Conservation (phyloP, 2,329 filamentous ascomycete species). For the Colletotrichum tanaceti region DNA sequence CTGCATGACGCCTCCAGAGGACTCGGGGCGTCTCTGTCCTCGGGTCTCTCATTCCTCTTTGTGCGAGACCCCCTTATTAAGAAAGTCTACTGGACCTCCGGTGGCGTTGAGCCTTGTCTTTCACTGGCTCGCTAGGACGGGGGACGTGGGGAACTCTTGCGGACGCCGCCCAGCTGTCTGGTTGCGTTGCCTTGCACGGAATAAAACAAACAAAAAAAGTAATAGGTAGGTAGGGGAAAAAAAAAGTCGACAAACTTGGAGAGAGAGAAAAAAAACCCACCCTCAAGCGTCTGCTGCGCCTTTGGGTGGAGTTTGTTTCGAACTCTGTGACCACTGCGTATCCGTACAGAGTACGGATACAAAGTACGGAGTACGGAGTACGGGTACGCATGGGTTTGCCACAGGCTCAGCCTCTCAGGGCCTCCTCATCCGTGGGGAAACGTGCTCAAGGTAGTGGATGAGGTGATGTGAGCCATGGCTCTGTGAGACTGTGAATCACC, state of each 20-base stretch:
- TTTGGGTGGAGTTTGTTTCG: slow-evolving; percentile 33
- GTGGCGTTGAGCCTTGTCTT: background rate
- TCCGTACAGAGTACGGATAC: background rate
- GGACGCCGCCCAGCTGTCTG: background rate
- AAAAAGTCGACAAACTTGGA: too few relatives aligned
- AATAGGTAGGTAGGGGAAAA: too few relatives aligned
- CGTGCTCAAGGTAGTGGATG: slow-evolving; percentile 40
- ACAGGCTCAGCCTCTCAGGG: background rate
- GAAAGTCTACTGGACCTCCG: background rate
- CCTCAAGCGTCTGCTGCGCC: background rate
- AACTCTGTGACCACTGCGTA: too few relatives aligned
- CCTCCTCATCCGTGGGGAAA: slow-evolving; percentile 32
- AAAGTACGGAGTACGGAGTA: background rate
- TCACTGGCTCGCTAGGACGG: background rate
- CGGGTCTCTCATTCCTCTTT: background rate
- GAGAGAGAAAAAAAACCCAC: too few relatives aligned
- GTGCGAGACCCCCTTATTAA: background rate
- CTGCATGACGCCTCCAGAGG: slow-evolving; percentile 34
- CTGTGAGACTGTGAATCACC: slow-evolving; percentile 19
- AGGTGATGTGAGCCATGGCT: slow-evolving; percentile 27
- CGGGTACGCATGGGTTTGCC: background rate
- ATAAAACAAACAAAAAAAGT: too few relatives aligned
- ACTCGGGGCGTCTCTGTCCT: slow-evolving; percentile 3
- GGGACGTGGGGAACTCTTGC: slow-evolving; percentile 4
- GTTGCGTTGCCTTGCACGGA: background rate